Base-by-base conservation (phyloP, 2,329 filamentous ascomycete genomes). In the Diaporthe caulivora region DNA sequence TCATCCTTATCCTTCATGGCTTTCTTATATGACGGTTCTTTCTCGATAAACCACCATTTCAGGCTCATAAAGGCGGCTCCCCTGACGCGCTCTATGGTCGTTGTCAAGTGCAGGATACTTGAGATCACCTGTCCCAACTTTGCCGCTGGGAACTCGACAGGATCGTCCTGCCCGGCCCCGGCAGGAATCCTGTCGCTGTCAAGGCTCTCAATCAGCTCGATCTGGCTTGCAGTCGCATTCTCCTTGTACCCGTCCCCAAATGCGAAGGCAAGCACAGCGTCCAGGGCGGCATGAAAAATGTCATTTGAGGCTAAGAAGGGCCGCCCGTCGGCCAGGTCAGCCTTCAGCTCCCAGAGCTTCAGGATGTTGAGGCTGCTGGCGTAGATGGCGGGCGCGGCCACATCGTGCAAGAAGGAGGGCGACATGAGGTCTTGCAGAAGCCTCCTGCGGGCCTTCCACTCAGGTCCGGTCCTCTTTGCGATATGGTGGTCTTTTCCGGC, bases 381-480 rank as follows among this genome's bases (percentile, higher is more conserved):
- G 67, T 84, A 82, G 6, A 83, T 77, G n/a, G 80, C 76, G 3
- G 82, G 83, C 3, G 80, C 81, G 1, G 81, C 81, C 37, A 83
- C 75, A 40, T 76, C 75, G 55, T 81, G 76, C 26, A 84, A 74
- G 65, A 85, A 84, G 13, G 67, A 76, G 0, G 82, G 80, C 2
- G 81, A 78, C 83, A 84, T 83, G 9, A 84, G 75, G 53, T 84
- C 83, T 55, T 79, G 77, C 4, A 83, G 74, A 3, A 84, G 77
- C 54, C 80, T 78, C 65, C 78, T 81, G 54, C 83, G 80, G 18
- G 53, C 64, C 75, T 79, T 82, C 75, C 80, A 82, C 9, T 79
- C 76, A 70, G 83, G 78, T 13, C 76, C 70, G 8, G 80, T 80
- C 53, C 77, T 71, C 80, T 83, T 81, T 7, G 76, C 76, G 70